These are phyloP conservation scores for Solanum habrochaites DNA, from an alignment of 257 asterid species.

Conservation along the genomic window DNA sequence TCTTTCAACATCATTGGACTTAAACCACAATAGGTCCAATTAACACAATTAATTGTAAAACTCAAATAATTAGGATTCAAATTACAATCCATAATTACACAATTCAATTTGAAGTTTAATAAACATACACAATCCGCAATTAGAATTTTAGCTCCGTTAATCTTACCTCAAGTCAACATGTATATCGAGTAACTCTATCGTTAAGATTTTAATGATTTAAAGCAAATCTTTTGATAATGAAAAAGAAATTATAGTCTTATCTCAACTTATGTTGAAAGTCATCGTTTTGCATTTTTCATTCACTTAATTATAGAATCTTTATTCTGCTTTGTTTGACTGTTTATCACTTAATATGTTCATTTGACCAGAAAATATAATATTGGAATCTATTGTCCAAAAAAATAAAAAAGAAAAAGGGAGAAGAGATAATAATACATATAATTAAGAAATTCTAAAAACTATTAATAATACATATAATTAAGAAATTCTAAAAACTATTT, in stretches of 20 bases:
- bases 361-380: neutral
- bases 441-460: neutral
- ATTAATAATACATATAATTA: neutral
- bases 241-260: neutral
- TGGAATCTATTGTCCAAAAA: neutral
- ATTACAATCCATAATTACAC: neutral
- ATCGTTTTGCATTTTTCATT: neutral
- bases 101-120: neutral
- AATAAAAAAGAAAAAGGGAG: too few relatives aligned
- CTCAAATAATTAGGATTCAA: neutral
- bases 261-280: neutral
- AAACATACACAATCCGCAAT: neutral
- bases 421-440: neutral
- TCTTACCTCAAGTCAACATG: fast-evolving
- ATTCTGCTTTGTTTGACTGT: neutral
- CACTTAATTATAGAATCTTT: neutral
- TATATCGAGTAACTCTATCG: neutral
- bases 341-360: neutral
- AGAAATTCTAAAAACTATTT: neutral
- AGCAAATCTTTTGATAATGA: neutral
- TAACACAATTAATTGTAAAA: neutral
- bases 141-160: neutral
- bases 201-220: neutral
- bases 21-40: neutral
- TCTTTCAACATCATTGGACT: neutral